phyloP scores from a whole-genome alignment of 768 basidiomycete genomes.

The Mrakia blollopis region DNA sequence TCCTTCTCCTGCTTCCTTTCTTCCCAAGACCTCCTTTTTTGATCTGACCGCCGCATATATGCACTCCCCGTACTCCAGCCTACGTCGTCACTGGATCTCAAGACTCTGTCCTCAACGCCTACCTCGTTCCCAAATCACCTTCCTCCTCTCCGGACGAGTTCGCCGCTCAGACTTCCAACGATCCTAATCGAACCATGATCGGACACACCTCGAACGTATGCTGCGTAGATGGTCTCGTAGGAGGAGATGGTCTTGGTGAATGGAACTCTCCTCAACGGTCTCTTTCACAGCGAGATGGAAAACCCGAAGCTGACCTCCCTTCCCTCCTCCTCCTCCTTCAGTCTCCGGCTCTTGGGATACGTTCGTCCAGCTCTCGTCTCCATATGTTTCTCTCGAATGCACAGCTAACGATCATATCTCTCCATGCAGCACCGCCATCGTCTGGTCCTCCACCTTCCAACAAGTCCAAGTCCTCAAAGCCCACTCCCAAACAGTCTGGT shows the following conservation, averaged over 20 bases:
- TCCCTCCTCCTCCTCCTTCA: background rate
- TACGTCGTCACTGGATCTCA: conserved; percentile 83
- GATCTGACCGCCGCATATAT: conserved; percentile 18
- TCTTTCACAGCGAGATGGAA: too few relatives aligned
- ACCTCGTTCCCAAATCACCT: conserved; percentile 38
- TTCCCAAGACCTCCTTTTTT: too few relatives aligned
- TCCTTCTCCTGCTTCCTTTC: conserved; percentile 8
- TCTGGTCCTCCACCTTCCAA: conserved; percentile 54
- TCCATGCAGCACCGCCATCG: conserved; percentile 72
- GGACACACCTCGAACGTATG: conserved; percentile 92
- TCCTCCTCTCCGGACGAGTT: conserved; percentile 46
- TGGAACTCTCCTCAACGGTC: background rate
- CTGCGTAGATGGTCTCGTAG: conserved; percentile 63
- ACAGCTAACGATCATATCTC: background rate
- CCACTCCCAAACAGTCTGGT: conserved; percentile 91
- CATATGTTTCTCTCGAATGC: background rate
- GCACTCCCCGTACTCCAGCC: conserved; percentile 50
- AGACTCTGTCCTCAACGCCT: conserved; percentile 81
- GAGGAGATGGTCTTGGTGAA: conserved; percentile 57
- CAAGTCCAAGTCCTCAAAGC: conserved; percentile 69
- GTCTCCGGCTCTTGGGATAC: conserved; percentile 96
- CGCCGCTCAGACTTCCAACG: conserved; percentile 56
- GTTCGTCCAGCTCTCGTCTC: conserved; percentile 48
- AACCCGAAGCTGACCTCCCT: background rate
- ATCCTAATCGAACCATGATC: conserved; percentile 74